Base-by-base conservation (phyloP, 2,329 filamentous ascomycete species). In the Trichoderma arundinaceum region DNA sequence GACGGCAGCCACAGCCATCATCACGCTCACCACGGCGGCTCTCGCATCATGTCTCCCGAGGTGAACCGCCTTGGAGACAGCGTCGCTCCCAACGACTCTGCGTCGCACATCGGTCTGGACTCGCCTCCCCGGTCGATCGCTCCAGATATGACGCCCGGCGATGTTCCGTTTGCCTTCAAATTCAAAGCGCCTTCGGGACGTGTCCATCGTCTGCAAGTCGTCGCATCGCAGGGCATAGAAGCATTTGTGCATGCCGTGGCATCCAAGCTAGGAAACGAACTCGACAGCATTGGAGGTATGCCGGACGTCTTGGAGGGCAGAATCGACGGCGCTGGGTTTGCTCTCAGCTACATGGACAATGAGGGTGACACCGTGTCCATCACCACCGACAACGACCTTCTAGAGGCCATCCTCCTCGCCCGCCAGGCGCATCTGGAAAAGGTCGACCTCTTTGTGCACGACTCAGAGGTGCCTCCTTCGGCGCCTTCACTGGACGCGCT, bases 351-450 rank as follows among this genome's bases (percentile, higher is more conserved):
- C 75, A 83, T 98, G 71, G 95, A 99, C 76, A 94, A 98, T 72
- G 95, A 99, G 75, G 94, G 95, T 65, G 95, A 99, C 76, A 94
- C 92, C 0, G 93, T 99, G 15, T 97, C 94, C 46, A 97, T 99
- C 76, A 99, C 95, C 10, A 96, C 94, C 0, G 93, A 98, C 74
- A 90, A 94, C 70, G 95, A 99, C 75, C 85, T 99, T 48, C 80
- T 95, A 2, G 95, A 99, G 78, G 93, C 95, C 1, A 92, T 99
- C 70, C 84, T 89, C 19, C 85, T 98, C 33, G 92, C 94, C 4
- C 90, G 92, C 67, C 88, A 91, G 66, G 85, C 86, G 52, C 88
- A 84, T 71, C 89, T 88, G 52, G 95, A 98, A 71, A 99, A 99
- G 84, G 95, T 99, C 19, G 95, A 99, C 73, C 85, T 99, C 15